Evolutionary conservation across 192 early-diverging fungal species (phyloP).

Genomic region (Backusella australiensis): DNA sequence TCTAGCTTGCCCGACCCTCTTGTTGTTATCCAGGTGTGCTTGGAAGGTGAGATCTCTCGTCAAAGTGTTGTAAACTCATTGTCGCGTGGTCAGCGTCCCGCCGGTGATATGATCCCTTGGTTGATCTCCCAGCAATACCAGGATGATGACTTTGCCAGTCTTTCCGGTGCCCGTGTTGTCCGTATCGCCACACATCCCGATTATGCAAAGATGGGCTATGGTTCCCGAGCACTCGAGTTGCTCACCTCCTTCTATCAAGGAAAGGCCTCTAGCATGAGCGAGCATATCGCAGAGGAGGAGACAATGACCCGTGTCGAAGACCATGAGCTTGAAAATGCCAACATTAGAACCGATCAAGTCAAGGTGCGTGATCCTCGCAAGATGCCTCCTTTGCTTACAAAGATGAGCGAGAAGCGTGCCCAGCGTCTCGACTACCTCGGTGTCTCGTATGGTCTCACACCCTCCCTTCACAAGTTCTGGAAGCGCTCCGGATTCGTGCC

Average conservation of each 20-base stretch:
- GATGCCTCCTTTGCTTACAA: slow-evolving; percentile 92
- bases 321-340: slow-evolving; percentile 48
- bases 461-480: slow-evolving; percentile 94
- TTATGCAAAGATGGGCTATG: slow-evolving; percentile 98
- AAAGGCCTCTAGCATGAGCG: slow-evolving; percentile 65
- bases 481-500: slow-evolving; percentile 86
- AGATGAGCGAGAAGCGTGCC: slow-evolving; percentile 76
- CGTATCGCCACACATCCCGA: slow-evolving; percentile 98
- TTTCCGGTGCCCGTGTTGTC: slow-evolving; percentile 95
- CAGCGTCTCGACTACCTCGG: slow-evolving; percentile 92
- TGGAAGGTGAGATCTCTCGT: slow-evolving; percentile 94
- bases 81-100: slow-evolving; percentile 78
- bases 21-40: slow-evolving; percentile 80
- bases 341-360: slow-evolving; percentile 74
- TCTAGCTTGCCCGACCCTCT: slow-evolving; percentile 88
- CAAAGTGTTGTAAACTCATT: slow-evolving; percentile 81
- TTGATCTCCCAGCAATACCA: slow-evolving; percentile 91
- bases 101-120: slow-evolving; percentile 98
- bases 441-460: slow-evolving; percentile 93
- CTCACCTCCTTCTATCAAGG: slow-evolving; percentile 90
- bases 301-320: slow-evolving; percentile 49
- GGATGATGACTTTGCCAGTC: slow-evolving; percentile 94
- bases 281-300: slow-evolving; percentile 55
- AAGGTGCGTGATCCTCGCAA: slow-evolving; percentile 80
- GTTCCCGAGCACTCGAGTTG: slow-evolving; percentile 80